A percentile compares a stretch with the other conserved stretches of the same genome.
These are phyloP conservation scores for Boechera divaricarpa DNA, from an alignment of 345 rosid species.

Conservation along the genomic window DNA sequence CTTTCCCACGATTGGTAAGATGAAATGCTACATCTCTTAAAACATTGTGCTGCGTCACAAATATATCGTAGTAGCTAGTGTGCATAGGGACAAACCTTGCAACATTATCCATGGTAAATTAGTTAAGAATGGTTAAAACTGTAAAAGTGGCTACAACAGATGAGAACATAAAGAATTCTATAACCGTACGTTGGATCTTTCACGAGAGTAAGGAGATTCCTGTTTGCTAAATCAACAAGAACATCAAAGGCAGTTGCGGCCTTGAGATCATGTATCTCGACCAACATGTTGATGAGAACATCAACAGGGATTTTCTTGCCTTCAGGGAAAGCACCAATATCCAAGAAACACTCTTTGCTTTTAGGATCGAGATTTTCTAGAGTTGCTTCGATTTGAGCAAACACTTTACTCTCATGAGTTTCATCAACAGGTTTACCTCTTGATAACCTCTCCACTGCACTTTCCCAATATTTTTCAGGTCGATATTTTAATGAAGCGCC, in stretches of 20 bases:
- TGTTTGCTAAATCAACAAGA: conserved; percentile 71
- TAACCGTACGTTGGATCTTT: conserved; percentile 64
- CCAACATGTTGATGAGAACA: conserved; percentile 84
- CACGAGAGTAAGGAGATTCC: conserved; percentile 77
- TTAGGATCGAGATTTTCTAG: conserved; percentile 54
- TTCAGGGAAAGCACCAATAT: conserved; percentile 88
- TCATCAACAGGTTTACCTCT: conserved; percentile 77
- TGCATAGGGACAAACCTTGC: conserved; percentile 70
- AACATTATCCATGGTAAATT: conserved; percentile 25
- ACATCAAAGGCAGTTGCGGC: conserved; percentile 49
- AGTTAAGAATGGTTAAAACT: no score
- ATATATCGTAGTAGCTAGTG: conserved; percentile 40
- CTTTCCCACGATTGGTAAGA: conserved; percentile 54
- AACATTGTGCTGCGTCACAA: conserved; percentile 79
- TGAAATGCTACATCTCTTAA: conserved; percentile 80
- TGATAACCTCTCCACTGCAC: conserved; percentile 48
- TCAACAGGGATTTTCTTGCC: conserved; percentile 83
- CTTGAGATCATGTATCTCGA: conserved; percentile 44
- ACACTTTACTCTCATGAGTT: conserved; percentile 66
- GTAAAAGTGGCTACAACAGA: not conserved
- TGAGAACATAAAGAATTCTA: conserved; percentile 15
- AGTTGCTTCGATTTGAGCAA: conserved; percentile 70
- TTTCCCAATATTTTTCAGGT: conserved; percentile 22
- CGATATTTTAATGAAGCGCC: conserved; percentile 69
- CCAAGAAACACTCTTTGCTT: conserved; percentile 78